Evolutionary conservation across 176 grass and related monocot genomes (phyloP), one percentile per base, ranked within the genome.

Genomic region (Elaeis guineensis): DNA sequence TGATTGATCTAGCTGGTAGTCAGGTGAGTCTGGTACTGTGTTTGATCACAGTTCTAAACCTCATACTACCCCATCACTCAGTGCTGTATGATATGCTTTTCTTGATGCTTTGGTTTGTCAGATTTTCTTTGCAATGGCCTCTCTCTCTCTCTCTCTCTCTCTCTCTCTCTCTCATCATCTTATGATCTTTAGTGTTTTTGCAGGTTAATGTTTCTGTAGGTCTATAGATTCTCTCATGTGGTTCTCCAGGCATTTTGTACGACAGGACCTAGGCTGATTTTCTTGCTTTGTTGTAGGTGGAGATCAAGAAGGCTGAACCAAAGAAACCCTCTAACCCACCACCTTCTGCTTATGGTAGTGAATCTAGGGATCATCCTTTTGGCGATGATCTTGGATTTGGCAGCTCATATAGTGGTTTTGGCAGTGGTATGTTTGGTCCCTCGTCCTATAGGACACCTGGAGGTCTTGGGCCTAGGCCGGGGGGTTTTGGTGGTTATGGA

Each of bases 231-330:
- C 67, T 68, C 65, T 59, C 49, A 29, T 69, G 17, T 59, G 59
- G 67, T 76, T 63, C 52, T 20, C 55, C 17, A 60, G 24, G 49
- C 57, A 25, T 65, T 12, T 60, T 73, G 53, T 77, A 9, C 52
- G 67, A 75, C 44, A 39, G 61, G 78, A 65, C 77, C 65, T 77
- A 84, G 68, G 74, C 84, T 83, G 24, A 79, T 19, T 21, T n/a
- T 70, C 14, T 66, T 85, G 70, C 73, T 78, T 84, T 80, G 73
- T 59, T 85, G 78, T 89, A 95, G 89, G 89, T 95, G 81, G 89
- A 95, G 81, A 89, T 95, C 79, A 95, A 95, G 84, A 95, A 95
- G 89, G 89, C 89, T 52, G 89, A 95, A 75, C 89, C 89, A 82
- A 95, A 89, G 89, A 95, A 89, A 80, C 74, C 78, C 61, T 81